Percentiles rank a stretch among this genome's conserved stretches.
These are phyloP conservation scores for Phytophthora aleatoria DNA, from an alignment of 352 stramenopile genomes.

Conservation along the genomic window DNA sequence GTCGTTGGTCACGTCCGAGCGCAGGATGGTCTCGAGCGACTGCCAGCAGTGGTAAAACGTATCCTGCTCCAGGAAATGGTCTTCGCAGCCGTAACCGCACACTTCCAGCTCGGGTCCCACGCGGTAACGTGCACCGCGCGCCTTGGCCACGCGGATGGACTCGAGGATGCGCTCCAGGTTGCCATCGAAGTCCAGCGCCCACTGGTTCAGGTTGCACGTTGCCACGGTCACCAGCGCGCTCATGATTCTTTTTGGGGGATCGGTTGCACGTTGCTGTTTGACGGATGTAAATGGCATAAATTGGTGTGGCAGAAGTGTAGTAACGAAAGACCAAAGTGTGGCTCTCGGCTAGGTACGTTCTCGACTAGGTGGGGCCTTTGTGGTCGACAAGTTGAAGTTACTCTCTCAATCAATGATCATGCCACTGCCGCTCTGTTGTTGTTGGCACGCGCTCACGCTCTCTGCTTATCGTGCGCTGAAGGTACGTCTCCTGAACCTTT, in stretches of 20 bases:
- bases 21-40: constrained; percentile 88
- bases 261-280: constrained; percentile 12
- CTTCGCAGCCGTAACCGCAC: constrained; percentile 98
- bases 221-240: constrained; percentile 93
- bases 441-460: constrained; percentile 3
- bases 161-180: constrained; percentile 93
- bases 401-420: too few relatives aligned
- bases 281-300: constrained; percentile 4
- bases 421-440: background rate
- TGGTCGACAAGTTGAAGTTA: constrained; percentile 34
- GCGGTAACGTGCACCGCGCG: constrained; percentile 87
- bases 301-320: constrained; percentile 1
- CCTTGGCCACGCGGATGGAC: constrained; percentile 92
- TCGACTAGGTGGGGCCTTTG: constrained; percentile 1
- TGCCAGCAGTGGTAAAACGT: constrained; percentile 99
- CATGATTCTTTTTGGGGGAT: constrained; percentile 44
- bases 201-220: constrained; percentile 99
- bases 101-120: constrained; percentile 98
- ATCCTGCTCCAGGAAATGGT: constrained; percentile 98
- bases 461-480: constrained; percentile 3
- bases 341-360: background rate
- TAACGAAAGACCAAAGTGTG: background rate
- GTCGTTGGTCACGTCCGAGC: constrained; percentile 88
- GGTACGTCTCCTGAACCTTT: background rate
- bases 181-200: constrained; percentile 98